Evolutionary conservation across 192 early-diverging fungal species (phyloP).

Genomic region (Glomus cerebriforme): DNA sequence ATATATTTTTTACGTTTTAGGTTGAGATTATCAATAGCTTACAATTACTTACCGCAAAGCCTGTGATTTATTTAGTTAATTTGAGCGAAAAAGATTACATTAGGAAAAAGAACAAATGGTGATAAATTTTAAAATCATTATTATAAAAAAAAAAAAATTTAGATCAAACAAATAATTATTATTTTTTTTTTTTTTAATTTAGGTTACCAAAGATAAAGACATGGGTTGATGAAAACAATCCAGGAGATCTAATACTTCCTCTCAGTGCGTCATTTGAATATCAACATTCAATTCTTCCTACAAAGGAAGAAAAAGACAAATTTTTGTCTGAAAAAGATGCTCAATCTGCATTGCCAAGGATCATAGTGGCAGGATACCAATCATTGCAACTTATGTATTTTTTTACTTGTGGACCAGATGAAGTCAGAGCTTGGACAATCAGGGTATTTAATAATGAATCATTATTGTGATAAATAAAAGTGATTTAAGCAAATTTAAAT

Average conservation of each 20-base stretch:
- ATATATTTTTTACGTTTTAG: not conserved
- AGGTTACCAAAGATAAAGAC: constrained; percentile 82
- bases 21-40: constrained; percentile 85
- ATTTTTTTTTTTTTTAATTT: not conserved
- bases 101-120: constrained; percentile 95
- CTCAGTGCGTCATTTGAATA: constrained; percentile 83
- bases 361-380: constrained; percentile 89
- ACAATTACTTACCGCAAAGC: constrained; percentile 91
- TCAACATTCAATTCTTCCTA: constrained; percentile 34
- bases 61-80: constrained; percentile 94
- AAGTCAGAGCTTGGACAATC: constrained; percentile 94
- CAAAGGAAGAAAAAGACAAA: constrained; percentile 57
- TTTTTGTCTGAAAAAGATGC: constrained; percentile 68
- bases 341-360: constrained; percentile 81
- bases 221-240: constrained; percentile 92
- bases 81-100: constrained; percentile 86
- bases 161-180: not conserved
- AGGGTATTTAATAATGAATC: constrained; percentile 21
- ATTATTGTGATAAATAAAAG: not conserved
- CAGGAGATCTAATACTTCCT: constrained; percentile 88
- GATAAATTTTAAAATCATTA: not conserved
- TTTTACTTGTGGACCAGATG: constrained; percentile 90
- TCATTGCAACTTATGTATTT: constrained; percentile 89
- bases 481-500: not conserved
- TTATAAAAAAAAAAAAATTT: not conserved